Base-by-base conservation (phyloP, 352 stramenopile species). In the Pythium phragmiticola region DNA sequence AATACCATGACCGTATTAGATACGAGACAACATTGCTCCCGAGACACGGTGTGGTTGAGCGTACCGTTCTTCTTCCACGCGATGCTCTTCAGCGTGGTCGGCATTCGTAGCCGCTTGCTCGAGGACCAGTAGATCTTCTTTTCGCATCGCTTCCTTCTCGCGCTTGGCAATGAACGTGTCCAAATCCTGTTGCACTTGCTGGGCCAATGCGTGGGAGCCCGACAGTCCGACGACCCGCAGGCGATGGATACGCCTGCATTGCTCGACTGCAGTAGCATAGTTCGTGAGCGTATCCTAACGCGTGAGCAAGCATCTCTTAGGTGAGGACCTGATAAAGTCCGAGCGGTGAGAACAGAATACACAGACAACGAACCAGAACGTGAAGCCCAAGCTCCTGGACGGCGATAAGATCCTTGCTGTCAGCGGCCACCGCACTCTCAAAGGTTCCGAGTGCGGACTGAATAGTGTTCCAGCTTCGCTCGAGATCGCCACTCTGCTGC, bases 331-430 rank as follows among this genome's bases (percentile, higher is more conserved):
- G 26, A 30, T 30, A 30, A 30, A 30, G 3, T 30, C 26, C 26
- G 26, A 30, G 26, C 26, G 4, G 26, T 30, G 26, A 30, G 26
- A 30, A 30, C 26, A 30, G 26, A 30, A 36, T 21, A 9, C 52
- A 30, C 7, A 17, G 12, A 43, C 23, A 36, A 60, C 68, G 26
- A 62, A 90, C 82, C 68, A 90, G 63, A 8, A 70, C 70, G 42
- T 68, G 48, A 4, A 90, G 60, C 30, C 82, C 50, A 28, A 89
- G 65, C 7, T 73, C 66, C 16, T 78, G 66, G 1, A 64, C 76
- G 3, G 57, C 43, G 8, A 87, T 11, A 7, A 89, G 37, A 46
- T 89, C 79, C 33, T 72, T 78, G 36, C 80, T 56, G n/a, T 88
- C 76, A 14, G 73, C 48, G 23, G 67, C 30, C 0, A 88, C 19